These are phyloP conservation scores for Botrytis fabae DNA, from an alignment of 2,329 filamentous ascomycete genomes.

Conservation along the genomic window DNA sequence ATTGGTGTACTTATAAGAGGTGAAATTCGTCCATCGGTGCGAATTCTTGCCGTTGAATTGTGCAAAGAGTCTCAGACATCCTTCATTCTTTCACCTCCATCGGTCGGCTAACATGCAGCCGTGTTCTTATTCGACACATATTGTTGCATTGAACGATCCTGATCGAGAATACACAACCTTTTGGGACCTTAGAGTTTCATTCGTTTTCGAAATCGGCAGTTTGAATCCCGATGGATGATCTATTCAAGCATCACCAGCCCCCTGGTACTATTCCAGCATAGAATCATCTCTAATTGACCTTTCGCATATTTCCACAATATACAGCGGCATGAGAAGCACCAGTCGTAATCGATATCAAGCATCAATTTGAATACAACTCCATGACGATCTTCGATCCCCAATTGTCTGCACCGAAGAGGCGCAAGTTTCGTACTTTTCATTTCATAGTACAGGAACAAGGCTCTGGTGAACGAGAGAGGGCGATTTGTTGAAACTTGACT, in stretches of 20 bases:
- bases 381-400: constrained; percentile 20
- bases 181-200: neutral
- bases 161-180: neutral
- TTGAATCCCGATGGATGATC: constrained; percentile 1
- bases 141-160: constrained; percentile 9
- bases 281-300: neutral
- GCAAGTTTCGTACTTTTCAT: neutral
- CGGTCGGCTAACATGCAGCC: constrained; percentile 7
- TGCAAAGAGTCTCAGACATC: constrained; percentile 2
- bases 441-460: neutral
- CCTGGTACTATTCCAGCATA: neutral
- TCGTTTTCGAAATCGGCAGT: constrained; percentile 13
- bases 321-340: constrained; percentile 15
- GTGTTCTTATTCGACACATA: neutral
- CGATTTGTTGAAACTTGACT: neutral
- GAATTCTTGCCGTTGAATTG: constrained; percentile 1
- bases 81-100: neutral
- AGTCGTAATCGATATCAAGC: constrained; percentile 6
- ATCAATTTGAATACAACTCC: neutral
- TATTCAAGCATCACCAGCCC: constrained; percentile 1
- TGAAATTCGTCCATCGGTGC: neutral
- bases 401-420: neutral
- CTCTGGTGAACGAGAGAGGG: neutral
- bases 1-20: neutral
- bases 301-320: constrained; percentile 3